Base-by-base conservation (phyloP, 352 stramenopile genomes). In the Globisporangium megalacanthum region DNA sequence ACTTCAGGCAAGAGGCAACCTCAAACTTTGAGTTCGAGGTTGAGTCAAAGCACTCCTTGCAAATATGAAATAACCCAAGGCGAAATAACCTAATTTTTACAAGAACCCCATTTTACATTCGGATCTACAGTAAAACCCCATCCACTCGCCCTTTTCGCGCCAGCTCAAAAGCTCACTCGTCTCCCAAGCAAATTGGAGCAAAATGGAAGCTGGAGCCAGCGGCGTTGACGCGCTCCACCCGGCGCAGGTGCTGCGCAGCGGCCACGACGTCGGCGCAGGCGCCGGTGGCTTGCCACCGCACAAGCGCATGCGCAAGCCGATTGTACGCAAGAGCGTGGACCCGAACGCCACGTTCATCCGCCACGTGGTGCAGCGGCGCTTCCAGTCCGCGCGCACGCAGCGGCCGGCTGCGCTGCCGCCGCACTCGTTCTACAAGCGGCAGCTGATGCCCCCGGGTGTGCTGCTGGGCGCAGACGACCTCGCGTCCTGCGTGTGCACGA, bases 291-390 rank as follows among this genome's bases (percentile, higher is more conserved):
- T 88, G 47, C 77, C 82, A 15, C 77, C 76, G 2, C 79, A 90
- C 68, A 92, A 92, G 66, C 84, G 84, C 39, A 86, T 88, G 74
- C 81, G 84, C 51, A 94, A 94, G 72, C 84, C 82, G 44, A 94
- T 94, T 56, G 82, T 94, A 54, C 78, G 84, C 54, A 94, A 94
- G 69, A 89, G 77, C 53, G 83, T 94, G 36, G 84, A 94, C 61
- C 84, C 84, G 31, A 92, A 92, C 68, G 73, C 82, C 22, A 92
- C 84, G 51, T 92, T 94, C 68, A 90, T 94, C 60, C 78, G 75
- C 54, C 92, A 83, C 62, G 61, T 94, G 50, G 83, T 76, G 53
- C 73, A 89, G 57, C 81, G 82, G 54, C 78, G 79, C 62, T 94
- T 94, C 49, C 71, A 79, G 39, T 57, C 70, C 20, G 77, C 72